Conservation (phyloP, 345 rosid genomes). For the Viola odorata region DNA sequence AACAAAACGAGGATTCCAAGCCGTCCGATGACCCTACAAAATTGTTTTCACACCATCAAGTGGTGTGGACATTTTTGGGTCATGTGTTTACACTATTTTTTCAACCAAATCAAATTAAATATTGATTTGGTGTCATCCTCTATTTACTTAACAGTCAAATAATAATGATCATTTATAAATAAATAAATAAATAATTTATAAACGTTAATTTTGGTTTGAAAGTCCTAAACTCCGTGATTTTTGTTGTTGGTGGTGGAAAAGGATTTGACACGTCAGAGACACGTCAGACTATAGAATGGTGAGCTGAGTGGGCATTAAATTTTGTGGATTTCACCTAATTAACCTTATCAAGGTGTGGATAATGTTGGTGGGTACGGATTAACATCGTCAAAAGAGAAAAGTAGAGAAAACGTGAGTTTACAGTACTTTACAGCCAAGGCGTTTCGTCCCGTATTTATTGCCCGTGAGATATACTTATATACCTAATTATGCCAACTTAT, state of each 20-base stretch:
- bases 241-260: too few species aligned
- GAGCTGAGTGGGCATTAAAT: conserved; percentile 16
- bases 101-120: neutral
- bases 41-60: neutral
- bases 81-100: neutral
- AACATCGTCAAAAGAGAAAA: too few species aligned
- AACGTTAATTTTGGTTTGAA: too few species aligned
- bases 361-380: conserved; percentile 18
- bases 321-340: conserved; percentile 12
- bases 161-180: too few species aligned
- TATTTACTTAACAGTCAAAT: neutral
- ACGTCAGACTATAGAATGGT: conserved; percentile 1
- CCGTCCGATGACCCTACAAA: conserved; percentile 16
- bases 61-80: neutral
- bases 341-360: conserved; percentile 32
- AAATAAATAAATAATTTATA: too few species aligned
- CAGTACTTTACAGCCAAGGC: conserved; percentile 18
- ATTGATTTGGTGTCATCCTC: neutral
- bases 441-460: neutral
- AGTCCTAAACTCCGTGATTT: too few species aligned
- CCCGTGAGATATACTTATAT: conserved; percentile 4
- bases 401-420: conserved; percentile 22
- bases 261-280: conserved; percentile 22
- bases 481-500: neutral
- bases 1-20: neutral